A percentile compares a stretch with the other conserved stretches of the same genome.
phyloP scores from a whole-genome alignment of 176 grass and related monocot species.

The Tuctoria greenei region DNA sequence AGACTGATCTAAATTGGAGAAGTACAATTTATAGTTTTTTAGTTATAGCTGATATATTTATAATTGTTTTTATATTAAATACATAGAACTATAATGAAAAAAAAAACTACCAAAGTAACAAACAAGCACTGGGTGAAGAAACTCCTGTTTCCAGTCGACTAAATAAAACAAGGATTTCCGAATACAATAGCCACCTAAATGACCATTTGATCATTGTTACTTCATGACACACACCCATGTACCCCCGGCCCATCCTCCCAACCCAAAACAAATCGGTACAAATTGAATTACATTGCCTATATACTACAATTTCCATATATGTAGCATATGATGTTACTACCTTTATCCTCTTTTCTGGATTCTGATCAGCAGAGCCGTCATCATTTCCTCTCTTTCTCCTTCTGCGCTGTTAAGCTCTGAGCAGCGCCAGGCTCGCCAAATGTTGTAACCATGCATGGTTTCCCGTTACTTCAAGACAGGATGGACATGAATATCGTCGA shows the following conservation, averaged over 20 bases:
- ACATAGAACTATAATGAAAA: too few relatives aligned
- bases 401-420: neutral
- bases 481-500: slow-evolving; percentile 79
- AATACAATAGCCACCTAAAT: neutral
- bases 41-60: too few relatives aligned
- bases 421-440: neutral
- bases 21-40: too few relatives aligned
- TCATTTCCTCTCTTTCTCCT: neutral
- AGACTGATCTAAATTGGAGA: too few relatives aligned
- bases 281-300: neutral
- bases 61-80: too few relatives aligned
- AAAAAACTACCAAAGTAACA: too few relatives aligned
- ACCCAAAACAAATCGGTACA: neutral
- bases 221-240: neutral
- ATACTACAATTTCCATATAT: neutral
- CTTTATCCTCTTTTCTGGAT: neutral
- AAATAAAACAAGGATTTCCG: too few relatives aligned
- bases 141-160: too few relatives aligned
- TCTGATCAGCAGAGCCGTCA: neutral
- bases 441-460: neutral
- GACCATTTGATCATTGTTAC: neutral
- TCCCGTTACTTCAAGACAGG: slow-evolving; percentile 35
- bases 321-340: neutral
- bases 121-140: too few relatives aligned
- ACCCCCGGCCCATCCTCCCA: neutral